Evolutionary conservation across 768 basidiomycete species (phyloP).

Genomic region (Nidularia pulvinata): DNA sequence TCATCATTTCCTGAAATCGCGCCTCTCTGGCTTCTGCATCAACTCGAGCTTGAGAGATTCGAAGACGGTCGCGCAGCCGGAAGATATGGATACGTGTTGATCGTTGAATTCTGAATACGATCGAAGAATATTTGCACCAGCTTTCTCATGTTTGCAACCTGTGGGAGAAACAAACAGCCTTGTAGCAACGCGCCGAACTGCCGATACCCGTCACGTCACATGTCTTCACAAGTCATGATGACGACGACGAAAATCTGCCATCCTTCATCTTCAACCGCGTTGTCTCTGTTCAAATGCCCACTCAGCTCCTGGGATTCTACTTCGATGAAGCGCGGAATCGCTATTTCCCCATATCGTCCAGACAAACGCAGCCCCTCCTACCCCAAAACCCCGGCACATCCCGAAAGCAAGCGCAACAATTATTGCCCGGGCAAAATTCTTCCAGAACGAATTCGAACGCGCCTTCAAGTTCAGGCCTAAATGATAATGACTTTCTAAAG

Average conservation of each 20-base stretch:
- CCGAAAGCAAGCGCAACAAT: background rate
- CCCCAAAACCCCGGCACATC: constrained; percentile 6
- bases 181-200: background rate
- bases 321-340: constrained; percentile 51
- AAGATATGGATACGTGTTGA: background rate
- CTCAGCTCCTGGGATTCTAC: constrained; percentile 54
- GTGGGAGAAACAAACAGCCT: background rate
- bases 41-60: too few species aligned
- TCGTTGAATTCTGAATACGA: background rate
- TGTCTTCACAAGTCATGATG: background rate
- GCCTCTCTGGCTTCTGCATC: too few species aligned
- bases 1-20: too few species aligned
- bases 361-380: constrained; percentile 18
- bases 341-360: constrained; percentile 55
- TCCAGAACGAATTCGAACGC: background rate
- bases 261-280: background rate
- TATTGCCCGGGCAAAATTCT: background rate
- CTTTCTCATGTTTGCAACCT: background rate
- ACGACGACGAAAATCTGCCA: background rate
- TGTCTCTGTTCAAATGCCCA: constrained; percentile 34
- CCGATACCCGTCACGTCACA: background rate
- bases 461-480: background rate
- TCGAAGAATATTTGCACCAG: background rate
- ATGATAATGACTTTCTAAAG: background rate
- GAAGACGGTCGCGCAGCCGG: too few species aligned